Conservation (phyloP, 306 rosid genomes). For the Cucumis sativus region Cucumber_9930_V3 NC_026655.2:1831001-1831500, state of each 20-base stretch:
- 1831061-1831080: background rate
- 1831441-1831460: conserved; percentile 60
- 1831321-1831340: conserved; percentile 17
- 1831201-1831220: conserved; percentile 96
- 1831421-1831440: conserved; percentile 66
- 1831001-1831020: background rate
- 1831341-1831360: conserved; percentile 94
- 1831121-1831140: conserved; percentile 23
- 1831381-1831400: conserved; percentile 78
- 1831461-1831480: background rate
- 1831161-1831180: conserved; percentile 53
- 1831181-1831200: conserved; percentile 67
- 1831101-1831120: background rate
- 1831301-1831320: conserved; percentile 6
- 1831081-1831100: background rate
- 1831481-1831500: background rate
- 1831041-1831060: background rate
- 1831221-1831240: conserved; percentile 91
- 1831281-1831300: background rate
- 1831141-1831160: conserved; percentile 44
- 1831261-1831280: conserved; percentile 39
- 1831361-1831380: conserved; percentile 94
- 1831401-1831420: conserved; percentile 72
- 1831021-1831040: background rate
- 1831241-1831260: conserved; percentile 93